Evolutionary conservation across 2,329 filamentous ascomycete species (phyloP), one percentile per base, ranked within the genome.

Genomic region (Botryosphaeria agaves): DNA sequence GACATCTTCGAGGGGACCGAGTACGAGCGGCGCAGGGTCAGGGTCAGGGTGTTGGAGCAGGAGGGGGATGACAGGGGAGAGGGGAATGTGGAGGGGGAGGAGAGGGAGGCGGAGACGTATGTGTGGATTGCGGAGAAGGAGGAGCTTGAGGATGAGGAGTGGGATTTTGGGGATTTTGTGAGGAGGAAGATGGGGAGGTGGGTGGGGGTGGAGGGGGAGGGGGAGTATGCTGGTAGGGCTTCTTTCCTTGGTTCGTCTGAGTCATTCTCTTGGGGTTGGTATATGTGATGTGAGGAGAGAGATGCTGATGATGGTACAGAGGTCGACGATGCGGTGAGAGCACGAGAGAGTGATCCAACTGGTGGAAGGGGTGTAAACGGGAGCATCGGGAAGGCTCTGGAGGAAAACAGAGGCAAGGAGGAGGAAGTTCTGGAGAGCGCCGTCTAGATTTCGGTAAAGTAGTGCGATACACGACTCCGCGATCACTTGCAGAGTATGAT

Each of bases 141-240:
- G 7, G 34, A 53, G 0, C 55, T 95, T 12, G 82, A 92, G 51
- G 60, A 68, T 18, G 53, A 59, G 14, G 84, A 93, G 51, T 95
- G 87, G 87, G 81, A 92, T 49, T 89, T 84, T 56, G 72, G 76
- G 28, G 72, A 79, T 38, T 95, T 94, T 48, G 71, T 76, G 36
- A 62, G 64, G 42, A 75, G 89, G 37, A 92, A 84, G 59, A 59
- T 78, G 64, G 45, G 51, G 29, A 56, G 58, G 40, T 76, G 72
- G 72, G 58, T 64, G 35, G 64, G 59, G 8, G 41, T 38, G 18
- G 57, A 61, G 36, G 55, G 51, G 12, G 58, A 64, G 34, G 58
- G 57, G 38, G 57, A 57, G 36, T 58, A 57, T 39, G 47, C 48
- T 38, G 56, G 55, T 59, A 49, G 40, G 55, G 33, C 36, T 31